A percentile compares a stretch with the other conserved stretches of the same genome.
Conservation (phyloP, 345 rosid genomes). For the Pistacia integerrima region DNA sequence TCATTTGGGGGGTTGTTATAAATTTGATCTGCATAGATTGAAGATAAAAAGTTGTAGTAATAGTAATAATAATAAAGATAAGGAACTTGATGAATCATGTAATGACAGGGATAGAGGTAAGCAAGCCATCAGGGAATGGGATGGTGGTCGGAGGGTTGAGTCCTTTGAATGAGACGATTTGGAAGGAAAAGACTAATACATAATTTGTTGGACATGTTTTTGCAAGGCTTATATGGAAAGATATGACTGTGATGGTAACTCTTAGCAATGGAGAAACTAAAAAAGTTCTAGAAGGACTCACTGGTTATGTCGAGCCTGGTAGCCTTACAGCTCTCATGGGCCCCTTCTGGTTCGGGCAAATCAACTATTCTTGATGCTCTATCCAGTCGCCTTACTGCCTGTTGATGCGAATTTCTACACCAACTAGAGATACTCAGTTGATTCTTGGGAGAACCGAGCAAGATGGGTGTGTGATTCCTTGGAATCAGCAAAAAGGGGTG, state of each 20-base stretch:
- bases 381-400: slow-evolving; percentile 78
- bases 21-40: background rate
- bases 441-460: too few relatives aligned
- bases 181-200: slow-evolving; percentile 63
- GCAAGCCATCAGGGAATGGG: slow-evolving; percentile 47
- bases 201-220: slow-evolving; percentile 78
- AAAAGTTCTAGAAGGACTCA: slow-evolving; percentile 78
- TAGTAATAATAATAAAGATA: background rate
- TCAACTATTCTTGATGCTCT: slow-evolving; percentile 94
- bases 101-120: slow-evolving; percentile 72
- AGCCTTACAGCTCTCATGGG: slow-evolving; percentile 88
- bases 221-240: slow-evolving; percentile 90
- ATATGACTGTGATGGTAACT: slow-evolving; percentile 80
- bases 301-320: slow-evolving; percentile 92
- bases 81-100: slow-evolving; percentile 21
- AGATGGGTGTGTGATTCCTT: too few relatives aligned
- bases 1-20: slow-evolving; percentile 11
- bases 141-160: slow-evolving; percentile 60
- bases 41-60: background rate
- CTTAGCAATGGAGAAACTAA: slow-evolving; percentile 70
- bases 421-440: too few relatives aligned
- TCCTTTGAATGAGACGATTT: slow-evolving; percentile 74
- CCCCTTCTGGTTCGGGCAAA: slow-evolving; percentile 90
- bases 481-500: too few relatives aligned
- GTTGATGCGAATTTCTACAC: too few relatives aligned